These are phyloP conservation scores for Pterocarpus macrocarpus DNA, from an alignment of 306 rosid species.

Conservation along the genomic window DNA sequence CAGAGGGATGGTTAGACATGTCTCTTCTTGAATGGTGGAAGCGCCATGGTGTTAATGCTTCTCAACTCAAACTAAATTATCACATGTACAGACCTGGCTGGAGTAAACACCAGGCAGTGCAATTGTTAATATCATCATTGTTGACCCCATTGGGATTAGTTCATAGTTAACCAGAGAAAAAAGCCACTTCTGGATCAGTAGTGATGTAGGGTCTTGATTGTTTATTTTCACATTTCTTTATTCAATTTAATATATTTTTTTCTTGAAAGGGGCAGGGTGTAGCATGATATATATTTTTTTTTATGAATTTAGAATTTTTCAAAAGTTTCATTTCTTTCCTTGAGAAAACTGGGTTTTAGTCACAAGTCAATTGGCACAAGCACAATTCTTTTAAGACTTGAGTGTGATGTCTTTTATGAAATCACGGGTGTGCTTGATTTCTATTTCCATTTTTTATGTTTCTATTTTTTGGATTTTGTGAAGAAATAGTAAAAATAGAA, in stretches of 20 bases:
- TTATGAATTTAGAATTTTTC: too few relatives aligned
- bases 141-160: background rate
- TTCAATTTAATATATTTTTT: background rate
- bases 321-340: too few relatives aligned
- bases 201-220: constrained; percentile 21
- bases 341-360: too few relatives aligned
- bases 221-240: background rate
- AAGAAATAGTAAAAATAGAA: too few relatives aligned
- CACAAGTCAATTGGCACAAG: too few relatives aligned
- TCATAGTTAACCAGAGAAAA: background rate
- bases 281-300: background rate
- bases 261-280: background rate
- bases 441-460: too few relatives aligned
- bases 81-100: background rate
- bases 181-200: background rate
- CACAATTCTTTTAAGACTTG: too few relatives aligned
- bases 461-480: too few relatives aligned
- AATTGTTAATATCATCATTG: background rate
- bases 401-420: too few relatives aligned
- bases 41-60: background rate
- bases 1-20: background rate
- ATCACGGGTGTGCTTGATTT: too few relatives aligned
- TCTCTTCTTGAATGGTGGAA: constrained; percentile 31
- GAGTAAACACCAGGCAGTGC: constrained; percentile 20
- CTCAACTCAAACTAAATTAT: constrained; percentile 8